These are phyloP conservation scores for Alternaria infectoria DNA, from an alignment of 2,329 filamentous ascomycete genomes.

Conservation along the genomic window DNA sequence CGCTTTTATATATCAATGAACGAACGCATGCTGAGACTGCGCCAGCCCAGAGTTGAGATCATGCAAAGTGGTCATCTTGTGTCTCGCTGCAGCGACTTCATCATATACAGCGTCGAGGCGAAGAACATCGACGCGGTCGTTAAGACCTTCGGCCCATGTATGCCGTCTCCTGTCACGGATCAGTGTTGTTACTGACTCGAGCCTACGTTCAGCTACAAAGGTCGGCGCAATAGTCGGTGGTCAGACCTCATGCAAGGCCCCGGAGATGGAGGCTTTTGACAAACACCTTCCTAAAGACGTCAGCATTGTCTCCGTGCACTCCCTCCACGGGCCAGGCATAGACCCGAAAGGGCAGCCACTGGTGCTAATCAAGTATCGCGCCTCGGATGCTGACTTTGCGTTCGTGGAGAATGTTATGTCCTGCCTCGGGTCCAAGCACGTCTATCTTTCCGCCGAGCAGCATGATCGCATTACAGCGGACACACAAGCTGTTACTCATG, in stretches of 20 bases:
- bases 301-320: conserved; percentile 94
- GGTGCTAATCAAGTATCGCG: conserved; percentile 92
- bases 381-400: conserved; percentile 73
- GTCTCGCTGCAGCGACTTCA: conserved; percentile 95
- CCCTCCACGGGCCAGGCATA: conserved; percentile 89
- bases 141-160: conserved; percentile 90
- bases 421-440: conserved; percentile 84
- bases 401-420: conserved; percentile 83
- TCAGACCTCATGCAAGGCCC: conserved; percentile 97
- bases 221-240: conserved; percentile 94
- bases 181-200: conserved; percentile 11
- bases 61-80: conserved; percentile 94
- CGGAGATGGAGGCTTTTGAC: conserved; percentile 93
- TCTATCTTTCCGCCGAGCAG: conserved; percentile 83
- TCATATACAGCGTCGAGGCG: conserved; percentile 98
- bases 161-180: conserved; percentile 45
- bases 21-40: conserved; percentile 52
- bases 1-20: conserved; percentile 46
- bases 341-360: conserved; percentile 89
- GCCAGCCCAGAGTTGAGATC: conserved; percentile 81
- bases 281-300: conserved; percentile 85
- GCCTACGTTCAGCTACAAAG: conserved; percentile 75
- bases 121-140: conserved; percentile 88
- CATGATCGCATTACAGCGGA: conserved; percentile 98
- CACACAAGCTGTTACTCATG: conserved; percentile 97